Base-by-base conservation (phyloP, 768 basidiomycete genomes). In the Kondoa subrosea region DNA sequence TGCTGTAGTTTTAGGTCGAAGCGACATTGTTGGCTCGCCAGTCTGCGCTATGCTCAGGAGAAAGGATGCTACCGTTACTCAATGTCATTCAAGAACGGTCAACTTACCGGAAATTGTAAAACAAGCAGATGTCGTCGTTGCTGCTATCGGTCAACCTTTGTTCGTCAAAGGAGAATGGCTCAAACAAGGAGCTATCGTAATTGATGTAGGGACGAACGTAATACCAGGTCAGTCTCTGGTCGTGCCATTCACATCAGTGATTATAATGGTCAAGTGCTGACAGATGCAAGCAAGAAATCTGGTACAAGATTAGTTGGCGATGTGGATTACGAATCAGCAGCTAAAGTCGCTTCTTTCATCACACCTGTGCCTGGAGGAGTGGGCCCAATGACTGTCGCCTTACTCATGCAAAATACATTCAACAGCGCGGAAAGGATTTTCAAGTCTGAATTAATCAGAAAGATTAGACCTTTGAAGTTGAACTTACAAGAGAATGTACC, bases 281-380 rank as follows among this genome's bases (percentile, higher is more conserved):
- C 69, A 88, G 93, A 99, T 77, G 74, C 84, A 1, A 86, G 85
- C 71, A 96, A 91, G 79, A 97, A 97, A 79, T 87, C 89, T 16
- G 95, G 95, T 50, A 87, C 91, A 74, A 87, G 93, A 68, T 83
- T 99, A 8, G 91, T 97, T 67, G 95, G 95, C 50, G 95, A 99
- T 77, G 92, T 97, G 63, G 85, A 95, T 70, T 97, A 84, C 74
- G 81, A 81, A 4, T 81, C 86, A 3, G 92, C 89, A n/a, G 78
- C 83, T 29, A 75, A 80, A 58, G 84, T 87, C 68, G 93, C 95
- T 1, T 88, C 89, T 1, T 80, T 87, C 78, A 95, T 99, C 74
- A 99, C 95, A 0, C 95, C 95, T 26, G 95, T 99, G 29, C 95
- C 95, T 0, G 95, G 95, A 77, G 95, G 95, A 67, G 95, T 99